Evolutionary conservation across 306 rosid species (phyloP), one percentile per base, ranked within the genome.

Genomic region (Sicyos edulis): DNA sequence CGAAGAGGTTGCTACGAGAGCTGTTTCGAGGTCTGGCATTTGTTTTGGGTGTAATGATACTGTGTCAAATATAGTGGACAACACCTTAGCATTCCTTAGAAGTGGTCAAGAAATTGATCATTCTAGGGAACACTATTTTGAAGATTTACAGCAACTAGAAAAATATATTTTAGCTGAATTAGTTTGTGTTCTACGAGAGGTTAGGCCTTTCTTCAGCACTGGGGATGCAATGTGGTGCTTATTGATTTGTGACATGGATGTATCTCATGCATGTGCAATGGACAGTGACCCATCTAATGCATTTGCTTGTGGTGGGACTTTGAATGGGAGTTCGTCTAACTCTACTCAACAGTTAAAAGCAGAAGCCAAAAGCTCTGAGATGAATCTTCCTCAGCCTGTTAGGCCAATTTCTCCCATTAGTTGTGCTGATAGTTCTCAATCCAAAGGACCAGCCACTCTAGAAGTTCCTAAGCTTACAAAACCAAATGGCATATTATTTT

Each of bases 211-310:
- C 79, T 93, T 86, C 78, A 93, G 95, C 84, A 75, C 81, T 19
- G 97, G 97, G 21, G 98, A 93, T 85, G 97, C 98, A 77, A 83
- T 93, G 98, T 88, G 98, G 98, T 85, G 88, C 78, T 81, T 93
- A 82, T 80, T 93, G 72, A 81, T 90, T 8, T 84, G 89, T 81
- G 98, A 93, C 80, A 87, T 90, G 98, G 86, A 85, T 59, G 87
- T 90, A 37, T 86, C 96, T 61, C 90, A 85, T 80, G 98, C 98
- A 56, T 90, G 98, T 78, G 92, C 95, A 65, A 81, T 88, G 91
- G 89, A 86, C 4, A 78, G 83, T 29, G 91, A 86, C 72, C 83
- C 86, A 49, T 80, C 77, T 62, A 76, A 78, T 66, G 74, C 77
- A 80, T 76, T 81, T 71, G 59, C 76, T n/a, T 68, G 75, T 77